Percentiles rank a stretch among this genome's conserved stretches.
phyloP scores from a whole-genome alignment of 164 flowering plant genomes.

The Tetracentron sinense region DNA sequence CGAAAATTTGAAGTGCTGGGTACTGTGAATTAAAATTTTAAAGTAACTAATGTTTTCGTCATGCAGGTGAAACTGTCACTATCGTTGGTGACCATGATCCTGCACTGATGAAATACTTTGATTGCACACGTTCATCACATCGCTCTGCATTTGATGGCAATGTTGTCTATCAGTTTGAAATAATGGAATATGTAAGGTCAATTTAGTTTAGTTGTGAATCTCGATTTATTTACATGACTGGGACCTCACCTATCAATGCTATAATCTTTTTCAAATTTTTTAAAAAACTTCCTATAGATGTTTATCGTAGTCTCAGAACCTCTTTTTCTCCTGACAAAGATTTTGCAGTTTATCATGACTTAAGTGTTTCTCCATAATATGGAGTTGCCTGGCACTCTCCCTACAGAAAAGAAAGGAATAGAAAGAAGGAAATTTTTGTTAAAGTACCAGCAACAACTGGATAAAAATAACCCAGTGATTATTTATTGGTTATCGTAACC shows the following conservation, averaged over 20 bases:
- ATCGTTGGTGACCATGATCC: constrained; percentile 94
- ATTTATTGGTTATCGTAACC: too few relatives aligned
- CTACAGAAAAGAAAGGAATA: neutral
- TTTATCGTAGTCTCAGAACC: too few relatives aligned
- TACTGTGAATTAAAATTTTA: neutral
- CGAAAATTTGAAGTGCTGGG: too few relatives aligned
- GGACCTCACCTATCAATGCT: neutral
- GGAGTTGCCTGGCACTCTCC: neutral
- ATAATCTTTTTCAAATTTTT: neutral
- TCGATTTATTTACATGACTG: neutral
- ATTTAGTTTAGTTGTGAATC: neutral
- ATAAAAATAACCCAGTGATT: neutral
- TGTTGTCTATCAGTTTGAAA: constrained; percentile 95
- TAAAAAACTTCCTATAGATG: too few relatives aligned
- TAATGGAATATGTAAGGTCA: constrained; percentile 94
- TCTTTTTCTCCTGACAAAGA: too few relatives aligned
- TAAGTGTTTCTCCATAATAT: neutral
- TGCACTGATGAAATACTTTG: constrained; percentile 82
- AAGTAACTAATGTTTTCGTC: constrained; percentile 6
- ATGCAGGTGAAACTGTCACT: constrained; percentile 88
- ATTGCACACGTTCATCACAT: constrained; percentile 85
- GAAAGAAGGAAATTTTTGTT: neutral
- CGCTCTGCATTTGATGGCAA: constrained; percentile 93
- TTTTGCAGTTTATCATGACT: neutral
- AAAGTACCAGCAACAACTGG: neutral